Evolutionary conservation across 106 monocot genomes (phyloP).

Genomic region (Dendrobium huoshanense): DNA sequence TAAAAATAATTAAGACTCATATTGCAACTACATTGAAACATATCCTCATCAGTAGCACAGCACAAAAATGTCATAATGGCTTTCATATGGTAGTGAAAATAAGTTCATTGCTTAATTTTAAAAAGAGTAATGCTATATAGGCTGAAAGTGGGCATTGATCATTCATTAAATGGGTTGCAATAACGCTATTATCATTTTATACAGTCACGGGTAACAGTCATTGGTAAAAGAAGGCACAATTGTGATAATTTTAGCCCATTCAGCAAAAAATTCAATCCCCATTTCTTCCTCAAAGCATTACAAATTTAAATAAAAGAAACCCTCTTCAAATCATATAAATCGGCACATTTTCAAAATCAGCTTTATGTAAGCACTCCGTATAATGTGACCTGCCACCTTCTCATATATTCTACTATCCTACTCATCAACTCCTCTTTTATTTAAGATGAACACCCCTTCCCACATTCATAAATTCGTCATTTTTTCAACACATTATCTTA

Average conservation of each 20-base stretch:
- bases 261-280: not conserved
- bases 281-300: not conserved
- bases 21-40: conserved; percentile 1
- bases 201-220: not conserved
- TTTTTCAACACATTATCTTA: too few relatives aligned
- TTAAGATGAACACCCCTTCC: not conserved
- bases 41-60: not conserved
- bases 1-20: not conserved
- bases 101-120: not conserved
- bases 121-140: not conserved
- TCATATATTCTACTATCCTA: not conserved
- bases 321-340: not conserved
- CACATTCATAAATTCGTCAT: not conserved
- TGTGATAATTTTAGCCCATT: not conserved
- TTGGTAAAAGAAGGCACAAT: not conserved
- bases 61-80: not conserved
- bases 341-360: not conserved
- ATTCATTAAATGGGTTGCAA: not conserved
- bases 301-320: not conserved
- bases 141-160: not conserved
- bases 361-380: not conserved
- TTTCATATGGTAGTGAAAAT: not conserved
- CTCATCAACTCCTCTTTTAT: not conserved
- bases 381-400: not conserved
- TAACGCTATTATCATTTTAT: not conserved